Base-by-base conservation (phyloP, 495 filamentous ascomycete species). In the Aspergillus steynii region DNA sequence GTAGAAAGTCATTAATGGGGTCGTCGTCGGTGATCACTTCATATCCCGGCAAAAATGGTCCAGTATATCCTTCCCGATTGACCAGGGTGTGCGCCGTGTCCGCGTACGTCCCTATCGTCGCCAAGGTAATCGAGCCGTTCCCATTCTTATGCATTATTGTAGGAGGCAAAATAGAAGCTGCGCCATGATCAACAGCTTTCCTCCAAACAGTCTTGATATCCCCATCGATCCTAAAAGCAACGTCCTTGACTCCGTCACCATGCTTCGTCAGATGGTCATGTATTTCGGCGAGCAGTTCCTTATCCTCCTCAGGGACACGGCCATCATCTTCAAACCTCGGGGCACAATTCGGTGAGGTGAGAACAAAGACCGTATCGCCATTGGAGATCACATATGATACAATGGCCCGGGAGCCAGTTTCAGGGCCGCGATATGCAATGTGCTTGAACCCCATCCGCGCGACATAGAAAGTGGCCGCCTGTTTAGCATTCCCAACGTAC, bases 401-500 rank as follows among this genome's bases (percentile, higher is more conserved):
- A 45, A 91, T 71, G 64, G 79, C 82, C 25, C 88, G 84, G 37
- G 85, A 88, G 53, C 91, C 89, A 0, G 90, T 95, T 71, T 94
- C 90, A 15, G 94, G 85, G 5, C 90, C 90, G 10, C 81, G 82
- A 70, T 93, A 93, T 51, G 92, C 91, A 56, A 93, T 71, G 3
- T 80, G 82, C 45, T 74, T 74, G 78, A 94, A 92, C 32, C 89
- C 90, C 75, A 93, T 85, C 61, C 86, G 85, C 5, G 85, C 85
- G 66, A 86, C 85, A 76, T 92, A 94, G 78, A 87, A 94, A 29
- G 86, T 81, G 14, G 91, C 90, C 0, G 88, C 88, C 76, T 93
- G 90, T 70, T 92, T 94, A 55, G 91, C 90, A 70, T 96, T 94
- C 56, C 90, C 90, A 14, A 95, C 91, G 68, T 88, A 95, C 90